phyloP scores from a whole-genome alignment of 2,329 filamentous ascomycete genomes.

The Didymella arachidicola region DNA sequence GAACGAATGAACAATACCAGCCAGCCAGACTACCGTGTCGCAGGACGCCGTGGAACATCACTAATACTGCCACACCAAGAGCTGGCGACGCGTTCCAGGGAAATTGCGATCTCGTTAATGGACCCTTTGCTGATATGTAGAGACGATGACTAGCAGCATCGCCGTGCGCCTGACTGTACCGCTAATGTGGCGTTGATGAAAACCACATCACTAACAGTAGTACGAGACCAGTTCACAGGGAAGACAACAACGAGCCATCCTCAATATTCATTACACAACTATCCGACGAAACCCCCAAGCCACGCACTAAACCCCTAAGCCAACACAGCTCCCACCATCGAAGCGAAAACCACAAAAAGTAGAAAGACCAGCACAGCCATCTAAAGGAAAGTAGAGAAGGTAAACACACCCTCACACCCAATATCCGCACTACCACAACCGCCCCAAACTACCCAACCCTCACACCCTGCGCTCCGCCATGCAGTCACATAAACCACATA shows the following conservation, averaged over 20 bases:
- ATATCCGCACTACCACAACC: too few relatives aligned
- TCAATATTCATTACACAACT: background rate
- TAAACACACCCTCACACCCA: background rate
- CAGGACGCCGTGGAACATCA: too few relatives aligned
- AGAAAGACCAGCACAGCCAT: background rate
- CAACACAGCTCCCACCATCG: background rate
- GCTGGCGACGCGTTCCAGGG: too few relatives aligned
- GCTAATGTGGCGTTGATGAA: background rate
- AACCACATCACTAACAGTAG: background rate
- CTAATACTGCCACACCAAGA: too few relatives aligned
- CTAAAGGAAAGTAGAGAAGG: background rate
- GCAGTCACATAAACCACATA: constrained; percentile 10
- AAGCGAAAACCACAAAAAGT: background rate
- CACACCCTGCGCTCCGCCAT: background rate
- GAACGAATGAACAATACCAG: constrained; percentile 6
- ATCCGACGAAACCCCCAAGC: background rate
- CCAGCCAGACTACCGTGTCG: too few relatives aligned
- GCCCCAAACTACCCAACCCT: background rate
- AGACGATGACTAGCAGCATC: background rate
- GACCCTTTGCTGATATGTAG: too few relatives aligned
- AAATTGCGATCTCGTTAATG: too few relatives aligned
- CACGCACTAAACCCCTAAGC: background rate
- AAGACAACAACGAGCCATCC: background rate
- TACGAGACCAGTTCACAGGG: background rate
- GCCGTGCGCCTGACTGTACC: background rate